Evolutionary conservation across 2,329 filamentous ascomycete genomes (phyloP), one percentile per base, ranked within the genome.

Genomic region (Aureobasidium musti): DNA sequence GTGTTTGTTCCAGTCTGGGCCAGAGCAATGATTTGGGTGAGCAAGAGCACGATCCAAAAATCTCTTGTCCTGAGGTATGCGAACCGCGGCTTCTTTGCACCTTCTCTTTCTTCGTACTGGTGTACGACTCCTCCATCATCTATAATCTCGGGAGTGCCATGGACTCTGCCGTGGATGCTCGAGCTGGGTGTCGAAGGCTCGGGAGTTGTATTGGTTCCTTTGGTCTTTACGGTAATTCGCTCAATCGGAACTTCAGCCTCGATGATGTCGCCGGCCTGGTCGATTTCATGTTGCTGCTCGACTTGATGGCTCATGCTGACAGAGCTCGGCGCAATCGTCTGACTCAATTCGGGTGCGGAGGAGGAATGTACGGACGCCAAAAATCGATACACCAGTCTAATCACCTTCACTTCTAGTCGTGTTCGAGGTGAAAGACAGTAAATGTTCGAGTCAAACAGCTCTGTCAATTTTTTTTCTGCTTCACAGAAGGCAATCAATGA

Each of bases 1-100:
- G 95, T 98, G 82, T 96, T 97, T 60, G 93, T 97, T 35, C 87
- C 88, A 1, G 93, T 97, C 79, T 96, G 95, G 81, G 92, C 93
- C 67, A 99, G 86, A 5, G 93, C 88, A 52, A 97, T 87, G 63
- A 92, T 78, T 83, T 97, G 93, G 67, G 86, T 86, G 66, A 98
- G 80, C 57, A 87, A 68, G 72, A 98, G 82, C 50, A 96, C 87
- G 71, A 91, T 81, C 86, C 92, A 98, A 77, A 99, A 98, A 76
- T 97, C 91, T 74, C 84, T 84, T 13, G 93, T 97, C 72, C 83
- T 84, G 69, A 98, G 82, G 79, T 95, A 98, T 50, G 89, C 81
- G 71, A 88, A 84, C 70, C 81, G 82, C 5, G 81, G 77, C 70
- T 80, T 79, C 67, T 78, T 79, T 52, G 71, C 77, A 67, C 74